A percentile compares a stretch with the other conserved stretches of the same genome.
Evolutionary conservation across 2,329 filamentous ascomycete genomes (phyloP).

Genomic region (Elsinoe fawcettii): DNA sequence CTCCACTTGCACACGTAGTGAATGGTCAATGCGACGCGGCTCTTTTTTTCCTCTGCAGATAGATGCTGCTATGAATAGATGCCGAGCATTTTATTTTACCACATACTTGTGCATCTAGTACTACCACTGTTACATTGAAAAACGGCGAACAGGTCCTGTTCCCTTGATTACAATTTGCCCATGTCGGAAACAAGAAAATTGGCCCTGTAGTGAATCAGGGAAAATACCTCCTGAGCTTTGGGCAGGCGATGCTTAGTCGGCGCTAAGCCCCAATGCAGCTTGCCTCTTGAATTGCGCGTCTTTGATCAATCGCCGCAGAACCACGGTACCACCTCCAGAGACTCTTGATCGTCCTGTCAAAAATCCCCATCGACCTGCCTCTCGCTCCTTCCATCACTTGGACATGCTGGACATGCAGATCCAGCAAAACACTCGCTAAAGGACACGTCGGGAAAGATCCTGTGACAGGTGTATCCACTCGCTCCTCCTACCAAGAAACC

Average conservation of each 20-base stretch:
- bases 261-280: constrained; percentile 12
- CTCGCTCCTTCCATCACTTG: background rate
- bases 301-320: constrained; percentile 3
- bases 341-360: constrained; percentile 5
- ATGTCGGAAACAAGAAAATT: background rate
- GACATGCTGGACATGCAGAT: constrained; percentile 9
- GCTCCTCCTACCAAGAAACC: background rate
- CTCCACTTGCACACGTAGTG: constrained; percentile 8
- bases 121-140: no score
- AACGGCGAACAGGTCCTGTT: no score
- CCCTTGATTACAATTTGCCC: background rate
- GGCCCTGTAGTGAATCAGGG: background rate
- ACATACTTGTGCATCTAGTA: no score
- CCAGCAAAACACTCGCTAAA: constrained; percentile 6
- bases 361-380: background rate
- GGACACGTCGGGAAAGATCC: constrained; percentile 7
- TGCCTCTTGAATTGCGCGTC: constrained; percentile 6
- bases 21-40: background rate
- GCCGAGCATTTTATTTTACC: background rate
- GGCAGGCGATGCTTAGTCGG: constrained; percentile 1
- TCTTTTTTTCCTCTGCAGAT: background rate
- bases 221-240: background rate
- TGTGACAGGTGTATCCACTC: constrained; percentile 8
- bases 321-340: background rate
- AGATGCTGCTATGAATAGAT: constrained; percentile 7